These are phyloP conservation scores for Puccinia coronata DNA, from an alignment of 1,284 basidiomycete species.

Conservation along the genomic window DNA sequence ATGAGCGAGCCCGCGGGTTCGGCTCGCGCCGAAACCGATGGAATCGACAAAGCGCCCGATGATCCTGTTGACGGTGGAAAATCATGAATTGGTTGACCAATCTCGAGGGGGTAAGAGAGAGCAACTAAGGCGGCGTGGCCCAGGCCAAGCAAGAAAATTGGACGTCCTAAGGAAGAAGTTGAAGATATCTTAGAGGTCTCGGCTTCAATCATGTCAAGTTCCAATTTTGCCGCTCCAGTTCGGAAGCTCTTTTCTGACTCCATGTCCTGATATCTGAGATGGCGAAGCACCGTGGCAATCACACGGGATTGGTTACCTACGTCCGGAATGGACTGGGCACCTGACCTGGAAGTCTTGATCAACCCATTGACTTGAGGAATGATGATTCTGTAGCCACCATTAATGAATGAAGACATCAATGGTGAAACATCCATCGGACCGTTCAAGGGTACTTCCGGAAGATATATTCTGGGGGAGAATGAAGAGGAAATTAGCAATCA, in stretches of 20 bases:
- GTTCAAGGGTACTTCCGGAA: constrained; percentile 22
- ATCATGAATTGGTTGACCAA: not conserved
- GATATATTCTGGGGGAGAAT: constrained; percentile 2
- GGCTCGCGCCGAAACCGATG: constrained; percentile 5
- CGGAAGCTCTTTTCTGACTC: not conserved
- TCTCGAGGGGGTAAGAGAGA: constrained; percentile 31
- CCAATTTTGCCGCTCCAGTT: no score
- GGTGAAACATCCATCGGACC: constrained; percentile 8
- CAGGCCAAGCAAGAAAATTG: constrained; percentile 29
- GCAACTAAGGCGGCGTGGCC: constrained; percentile 30
- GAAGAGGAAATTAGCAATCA: not conserved
- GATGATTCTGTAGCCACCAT: constrained; percentile 26
- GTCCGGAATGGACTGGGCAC: not conserved
- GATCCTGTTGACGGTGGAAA: not conserved
- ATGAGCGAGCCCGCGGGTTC: constrained; percentile 12
- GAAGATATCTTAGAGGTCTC: not conserved
- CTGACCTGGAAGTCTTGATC: no score
- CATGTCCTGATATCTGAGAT: constrained; percentile 11
- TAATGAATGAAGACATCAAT: constrained; percentile 25
- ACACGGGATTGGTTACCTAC: constrained; percentile 22
- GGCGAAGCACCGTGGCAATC: constrained; percentile 6
- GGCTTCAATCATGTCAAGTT: not conserved
- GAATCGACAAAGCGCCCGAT: constrained; percentile 14
- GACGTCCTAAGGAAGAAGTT: constrained; percentile 1
- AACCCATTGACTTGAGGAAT: constrained; percentile 11